Evolutionary conservation across 805 yeast genomes (phyloP), one percentile per base, ranked within the genome.

Genomic region (Saccharomyces jurei): DNA sequence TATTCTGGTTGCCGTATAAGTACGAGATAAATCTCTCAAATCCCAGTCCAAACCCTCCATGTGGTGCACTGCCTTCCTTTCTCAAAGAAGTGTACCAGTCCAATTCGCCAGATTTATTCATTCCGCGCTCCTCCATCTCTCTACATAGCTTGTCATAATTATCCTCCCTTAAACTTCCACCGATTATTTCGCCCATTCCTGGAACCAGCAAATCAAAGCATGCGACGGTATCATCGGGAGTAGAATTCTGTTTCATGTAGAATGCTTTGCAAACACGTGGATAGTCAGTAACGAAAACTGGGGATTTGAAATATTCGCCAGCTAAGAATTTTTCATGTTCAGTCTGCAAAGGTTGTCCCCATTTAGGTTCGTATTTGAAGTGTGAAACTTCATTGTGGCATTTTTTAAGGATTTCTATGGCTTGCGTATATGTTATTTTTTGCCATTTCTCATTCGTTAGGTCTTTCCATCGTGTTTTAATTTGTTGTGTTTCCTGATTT

Each of bases 11-110:
- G 3, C 84, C 89, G 6, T 83, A 77, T 53, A 90, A 71, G 60
- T 84, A 91, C 53, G 86, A 82, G 14, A 94, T 68, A 30, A 94
- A 71, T 56, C 99, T 75, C 68, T 94, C 99, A 60, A 91, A 82
- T 0, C 99, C 99, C 76, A 94, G 74, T 0, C 99, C 99, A 71
- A 86, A 94, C 0, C 99, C 99, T 50, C 99, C 99, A 67, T 92
- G 98, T 0, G 97, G 96, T 25, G 84, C 84, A 2, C 87, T 74
- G 0, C 97, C 98, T 61, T 86, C 83, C 57, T 74, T 74, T 56
- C 99, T 76, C 8, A 87, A 74, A 1, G 84, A 79, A 28, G 85
- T 60, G 65, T 91, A 94, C 99, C 99, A 94, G 30, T 80, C 76
- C 68, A 94, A 68, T 21, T 81, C 79, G 1, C 76, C 78, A 2